These are phyloP conservation scores for Plectosphaerella plurivora DNA, from an alignment of 2,329 filamentous ascomycete species.

Conservation along the genomic window DNA sequence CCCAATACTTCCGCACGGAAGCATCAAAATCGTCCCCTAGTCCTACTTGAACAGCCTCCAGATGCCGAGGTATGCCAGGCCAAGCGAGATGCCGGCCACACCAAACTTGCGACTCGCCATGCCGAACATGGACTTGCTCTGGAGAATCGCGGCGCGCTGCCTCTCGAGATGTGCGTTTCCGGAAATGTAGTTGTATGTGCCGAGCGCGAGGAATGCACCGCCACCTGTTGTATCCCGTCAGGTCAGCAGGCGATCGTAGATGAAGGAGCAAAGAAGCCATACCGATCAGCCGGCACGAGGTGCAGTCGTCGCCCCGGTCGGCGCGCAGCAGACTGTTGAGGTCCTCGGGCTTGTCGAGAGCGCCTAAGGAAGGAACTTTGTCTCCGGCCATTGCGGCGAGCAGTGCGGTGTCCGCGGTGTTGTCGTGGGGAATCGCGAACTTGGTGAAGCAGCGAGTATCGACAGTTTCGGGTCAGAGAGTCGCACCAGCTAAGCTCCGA, in stretches of 20 bases:
- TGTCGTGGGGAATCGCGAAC: background rate
- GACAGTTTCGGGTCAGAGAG: background rate
- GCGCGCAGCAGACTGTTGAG: slow-evolving; percentile 53
- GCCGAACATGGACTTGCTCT: slow-evolving; percentile 66
- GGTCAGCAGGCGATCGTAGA: background rate
- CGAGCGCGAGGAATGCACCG: slow-evolving; percentile 70
- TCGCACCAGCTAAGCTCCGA: slow-evolving; percentile 1
- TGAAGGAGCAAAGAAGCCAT: slow-evolving; percentile 21
- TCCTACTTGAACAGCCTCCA: slow-evolving; percentile 53
- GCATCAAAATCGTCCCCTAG: no score
- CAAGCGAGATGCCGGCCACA: slow-evolving; percentile 63
- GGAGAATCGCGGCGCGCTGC: slow-evolving; percentile 61
- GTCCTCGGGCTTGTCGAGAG: slow-evolving; percentile 57
- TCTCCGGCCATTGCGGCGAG: slow-evolving; percentile 36
- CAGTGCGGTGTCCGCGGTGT: background rate
- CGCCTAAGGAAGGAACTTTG: slow-evolving; percentile 44
- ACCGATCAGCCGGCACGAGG: slow-evolving; percentile 69
- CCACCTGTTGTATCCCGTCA: slow-evolving; percentile 48
- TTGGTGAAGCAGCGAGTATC: background rate
- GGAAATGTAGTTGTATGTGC: slow-evolving; percentile 72
- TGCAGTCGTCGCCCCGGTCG: slow-evolving; percentile 61
- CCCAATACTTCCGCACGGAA: no score
- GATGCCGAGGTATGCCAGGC: slow-evolving; percentile 64
- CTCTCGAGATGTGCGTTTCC: slow-evolving; percentile 67
- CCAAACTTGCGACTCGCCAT: slow-evolving; percentile 66